A percentile compares a stretch with the other conserved stretches of the same genome.
Conservation (phyloP, 2,329 filamentous ascomycete genomes). For the Macroventuria anomochaeta region DNA sequence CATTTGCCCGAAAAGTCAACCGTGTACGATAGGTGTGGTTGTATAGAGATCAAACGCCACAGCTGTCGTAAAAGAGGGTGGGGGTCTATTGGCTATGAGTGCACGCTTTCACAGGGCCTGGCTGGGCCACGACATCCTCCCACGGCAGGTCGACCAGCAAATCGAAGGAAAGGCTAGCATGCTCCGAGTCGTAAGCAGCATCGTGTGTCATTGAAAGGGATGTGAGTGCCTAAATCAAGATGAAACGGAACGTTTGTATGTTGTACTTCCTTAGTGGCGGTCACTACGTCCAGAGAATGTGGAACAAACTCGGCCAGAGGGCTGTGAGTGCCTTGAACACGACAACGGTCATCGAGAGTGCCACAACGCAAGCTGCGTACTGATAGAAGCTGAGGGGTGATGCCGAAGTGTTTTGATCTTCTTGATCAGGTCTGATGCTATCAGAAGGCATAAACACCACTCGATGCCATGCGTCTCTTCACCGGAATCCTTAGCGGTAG, state of each 20-base stretch:
- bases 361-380: constrained; percentile 9
- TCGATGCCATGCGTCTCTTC: constrained; percentile 31
- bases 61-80: constrained; percentile 5
- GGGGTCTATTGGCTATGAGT: constrained; percentile 11
- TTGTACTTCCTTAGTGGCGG: constrained; percentile 13
- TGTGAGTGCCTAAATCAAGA: constrained; percentile 6
- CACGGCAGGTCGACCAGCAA: constrained; percentile 2
- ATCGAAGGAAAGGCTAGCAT: background rate
- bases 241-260: constrained; percentile 10
- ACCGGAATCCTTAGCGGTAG: constrained; percentile 33
- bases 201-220: constrained; percentile 4
- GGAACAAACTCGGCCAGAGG: constrained; percentile 10
- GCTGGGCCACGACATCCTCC: background rate
- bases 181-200: background rate
- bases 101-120: constrained; percentile 3
- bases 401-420: constrained; percentile 6
- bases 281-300: constrained; percentile 17
- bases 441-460: constrained; percentile 7
- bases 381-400: constrained; percentile 5
- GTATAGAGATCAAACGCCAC: constrained; percentile 3
- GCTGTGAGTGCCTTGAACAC: constrained; percentile 5
- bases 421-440: background rate
- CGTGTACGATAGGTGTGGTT: background rate
- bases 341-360: constrained; percentile 21
- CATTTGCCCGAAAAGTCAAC: background rate